Conservation (phyloP, 805 yeast species). For the Sungouiozyma intestinalis region DNA sequence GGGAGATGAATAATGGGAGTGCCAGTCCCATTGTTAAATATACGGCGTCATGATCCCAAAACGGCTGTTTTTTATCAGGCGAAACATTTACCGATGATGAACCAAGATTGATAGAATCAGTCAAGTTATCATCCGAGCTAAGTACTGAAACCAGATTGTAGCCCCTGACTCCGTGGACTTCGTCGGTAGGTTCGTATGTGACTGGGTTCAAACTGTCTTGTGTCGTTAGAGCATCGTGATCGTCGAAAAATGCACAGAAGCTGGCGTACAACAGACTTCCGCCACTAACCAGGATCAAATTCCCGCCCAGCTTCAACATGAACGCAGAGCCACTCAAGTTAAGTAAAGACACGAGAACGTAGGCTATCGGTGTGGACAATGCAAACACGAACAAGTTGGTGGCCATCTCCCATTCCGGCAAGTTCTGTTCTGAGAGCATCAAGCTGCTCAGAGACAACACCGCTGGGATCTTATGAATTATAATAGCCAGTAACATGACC, state of each 20-base stretch:
- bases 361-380: constrained; percentile 27
- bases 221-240: constrained; percentile 1
- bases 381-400: constrained; percentile 37
- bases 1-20: constrained; percentile 23
- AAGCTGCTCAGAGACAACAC: constrained; percentile 48
- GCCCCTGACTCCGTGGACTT: constrained; percentile 1
- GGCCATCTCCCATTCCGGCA: constrained; percentile 30
- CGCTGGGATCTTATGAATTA: constrained; percentile 57
- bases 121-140: neutral
- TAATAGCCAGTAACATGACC: constrained; percentile 44
- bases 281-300: constrained; percentile 26
- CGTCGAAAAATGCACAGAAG: constrained; percentile 22
- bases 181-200: neutral
- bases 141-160: constrained; percentile 1
- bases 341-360: constrained; percentile 18
- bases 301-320: constrained; percentile 25
- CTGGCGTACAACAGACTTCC: constrained; percentile 29
- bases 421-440: constrained; percentile 33
- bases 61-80: neutral
- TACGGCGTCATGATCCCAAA: constrained; percentile 8
- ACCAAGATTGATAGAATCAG: neutral
- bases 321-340: constrained; percentile 20
- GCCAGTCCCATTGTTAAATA: constrained; percentile 20
- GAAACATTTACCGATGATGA: neutral
- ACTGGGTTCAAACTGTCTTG: neutral